These are phyloP conservation scores for Tephrocybe sp. DNA, from an alignment of 768 basidiomycete genomes.

Conservation along the genomic window DNA sequence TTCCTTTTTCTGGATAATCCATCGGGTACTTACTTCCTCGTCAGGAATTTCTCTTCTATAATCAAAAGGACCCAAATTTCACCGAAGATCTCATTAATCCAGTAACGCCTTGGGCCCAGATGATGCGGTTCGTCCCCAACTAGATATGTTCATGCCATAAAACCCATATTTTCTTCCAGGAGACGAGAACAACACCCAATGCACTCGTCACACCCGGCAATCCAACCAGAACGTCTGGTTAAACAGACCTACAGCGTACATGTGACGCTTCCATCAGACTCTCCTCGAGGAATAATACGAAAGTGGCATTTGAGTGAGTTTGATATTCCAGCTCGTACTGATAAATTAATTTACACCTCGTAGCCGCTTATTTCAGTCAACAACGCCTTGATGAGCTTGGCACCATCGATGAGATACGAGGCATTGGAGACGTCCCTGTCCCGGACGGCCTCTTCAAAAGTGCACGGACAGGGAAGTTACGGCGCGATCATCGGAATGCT, in stretches of 20 bases:
- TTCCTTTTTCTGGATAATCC: constrained; percentile 25
- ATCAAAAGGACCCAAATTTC: constrained; percentile 72
- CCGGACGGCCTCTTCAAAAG: constrained; percentile 80
- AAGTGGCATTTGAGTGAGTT: constrained; percentile 84
- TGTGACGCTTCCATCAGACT: constrained; percentile 59
- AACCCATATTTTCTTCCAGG: constrained; percentile 2
- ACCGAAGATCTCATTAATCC: constrained; percentile 53
- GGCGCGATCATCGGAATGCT: constrained; percentile 46
- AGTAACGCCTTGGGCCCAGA: constrained; percentile 72
- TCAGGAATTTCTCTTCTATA: constrained; percentile 82
- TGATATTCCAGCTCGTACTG: constrained; percentile 11
- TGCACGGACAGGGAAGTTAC: constrained; percentile 66
- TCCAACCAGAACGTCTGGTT: constrained; percentile 63
- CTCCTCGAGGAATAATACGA: constrained; percentile 48
- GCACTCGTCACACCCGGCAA: constrained; percentile 20
- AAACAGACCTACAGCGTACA: constrained; percentile 86
- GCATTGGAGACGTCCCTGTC: constrained; percentile 61
- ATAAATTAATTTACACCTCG: constrained; percentile 23
- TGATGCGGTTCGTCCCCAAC: constrained; percentile 53
- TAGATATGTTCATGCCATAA: constrained; percentile 1
- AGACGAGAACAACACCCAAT: constrained; percentile 16
- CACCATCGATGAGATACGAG: constrained; percentile 69
- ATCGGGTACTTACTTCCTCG: constrained; percentile 1
- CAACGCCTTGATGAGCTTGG: constrained; percentile 66
- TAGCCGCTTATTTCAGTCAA: constrained; percentile 86